Percentiles rank a stretch among this genome's conserved stretches.
Conservation (phyloP, 1,139 yeast species). For the Candida smagusa region DNA sequence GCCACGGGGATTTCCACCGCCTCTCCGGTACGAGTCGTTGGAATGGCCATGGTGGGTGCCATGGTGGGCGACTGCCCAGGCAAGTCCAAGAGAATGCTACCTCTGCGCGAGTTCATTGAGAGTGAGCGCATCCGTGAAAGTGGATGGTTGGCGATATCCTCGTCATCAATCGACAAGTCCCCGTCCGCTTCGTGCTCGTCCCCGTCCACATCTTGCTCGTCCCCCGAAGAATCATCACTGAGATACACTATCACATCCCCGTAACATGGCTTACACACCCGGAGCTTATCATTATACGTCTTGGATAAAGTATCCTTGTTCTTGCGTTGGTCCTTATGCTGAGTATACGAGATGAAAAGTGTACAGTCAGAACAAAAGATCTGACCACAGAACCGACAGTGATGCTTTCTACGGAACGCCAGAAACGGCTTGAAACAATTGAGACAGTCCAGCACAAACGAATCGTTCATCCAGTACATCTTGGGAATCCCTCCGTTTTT, state of each 20-base stretch:
- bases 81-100: slow-evolving; percentile 14
- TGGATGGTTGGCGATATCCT: slow-evolving; percentile 25
- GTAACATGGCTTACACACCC: slow-evolving; percentile 79
- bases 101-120: slow-evolving; percentile 26
- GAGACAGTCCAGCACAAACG: slow-evolving; percentile 78
- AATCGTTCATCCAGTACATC: slow-evolving; percentile 92
- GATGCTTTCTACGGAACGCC: slow-evolving; percentile 85
- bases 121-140: slow-evolving; percentile 30
- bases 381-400: slow-evolving; percentile 94
- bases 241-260: slow-evolving; percentile 63
- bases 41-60: slow-evolving; percentile 78
- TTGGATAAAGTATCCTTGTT: slow-evolving; percentile 11
- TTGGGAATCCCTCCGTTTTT: slow-evolving; percentile 53
- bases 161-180: slow-evolving; percentile 12
- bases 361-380: slow-evolving; percentile 92
- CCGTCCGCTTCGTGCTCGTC: slow-evolving; percentile 6
- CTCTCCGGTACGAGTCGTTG: slow-evolving; percentile 77
- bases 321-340: slow-evolving; percentile 48
- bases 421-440: slow-evolving; percentile 72
- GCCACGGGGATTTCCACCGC: slow-evolving; percentile 68
- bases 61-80: slow-evolving; percentile 23
- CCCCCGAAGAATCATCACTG: slow-evolving; percentile 57
- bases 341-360: slow-evolving; percentile 67
- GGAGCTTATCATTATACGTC: slow-evolving; percentile 58
- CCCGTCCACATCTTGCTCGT: slow-evolving; percentile 8